Base-by-base conservation (phyloP, 805 yeast genomes). In the Hemisphaericaspora nanyangensis region DNA sequence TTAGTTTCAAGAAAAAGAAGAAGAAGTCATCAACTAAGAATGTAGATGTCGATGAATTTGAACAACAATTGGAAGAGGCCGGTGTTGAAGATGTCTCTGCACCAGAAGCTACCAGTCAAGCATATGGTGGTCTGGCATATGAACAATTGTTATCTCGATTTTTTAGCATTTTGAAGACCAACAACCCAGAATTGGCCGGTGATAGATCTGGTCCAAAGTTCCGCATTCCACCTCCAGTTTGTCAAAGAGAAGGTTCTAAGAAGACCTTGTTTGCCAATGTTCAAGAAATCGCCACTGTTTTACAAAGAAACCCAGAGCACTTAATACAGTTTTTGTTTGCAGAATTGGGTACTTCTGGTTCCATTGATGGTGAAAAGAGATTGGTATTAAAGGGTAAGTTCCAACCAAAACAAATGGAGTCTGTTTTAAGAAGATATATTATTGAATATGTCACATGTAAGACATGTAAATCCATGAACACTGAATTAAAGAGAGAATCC, bases 331-430 rank as follows among this genome's bases (percentile, higher is more conserved):
- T 85, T 68, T 70, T 93, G 67, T 93, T 93, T 69, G 97, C 98
- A 1, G 99, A 93, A 72, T 76, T 93, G 77, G 99, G 99, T 82
- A 93, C 99, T 16, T 88, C 98, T 2, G 99, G 99, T 60, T 90
- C 97, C 40, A 91, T 93, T 45, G 99, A 93, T 69, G 99, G 98
- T 64, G 91, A 87, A 66, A 87, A 89, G 74, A 84, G 99, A 68
- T 79, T 93, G 63, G 89, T 93, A 48, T 91, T 93, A 65, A 93
- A 88, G 75, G 99, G 99, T 74, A 86, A 95, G 67, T 93, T 89
- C 76, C 95, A 85, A 72, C 96, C 95, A 54, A 93, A 91, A 70
- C 96, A 90, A 68, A 82, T 93, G 77, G 99, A 93, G 70, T 84
- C 89, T 49, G 95, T 93, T 47, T 76, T 93, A 68, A 84, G 98